A percentile compares a stretch with the other conserved stretches of the same genome.
phyloP scores from a whole-genome alignment of 2,329 filamentous ascomycete species.

The Alternaria novae-zelandiae region DNA sequence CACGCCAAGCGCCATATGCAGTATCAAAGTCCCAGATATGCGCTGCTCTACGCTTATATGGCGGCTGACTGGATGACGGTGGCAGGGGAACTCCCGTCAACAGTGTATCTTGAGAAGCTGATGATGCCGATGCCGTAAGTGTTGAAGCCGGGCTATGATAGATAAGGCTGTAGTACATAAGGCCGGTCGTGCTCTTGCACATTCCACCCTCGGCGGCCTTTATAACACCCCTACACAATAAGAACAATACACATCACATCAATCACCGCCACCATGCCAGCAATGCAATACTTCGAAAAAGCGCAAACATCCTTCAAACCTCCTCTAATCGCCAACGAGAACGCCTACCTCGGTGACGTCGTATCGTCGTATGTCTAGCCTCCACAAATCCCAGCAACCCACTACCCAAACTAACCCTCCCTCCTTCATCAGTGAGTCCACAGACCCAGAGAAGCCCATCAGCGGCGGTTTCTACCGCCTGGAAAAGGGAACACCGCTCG shows the following conservation, averaged over 20 bases:
- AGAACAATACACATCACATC: background rate
- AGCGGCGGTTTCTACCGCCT: conserved; percentile 70
- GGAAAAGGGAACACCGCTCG: conserved; percentile 70
- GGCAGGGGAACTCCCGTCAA: background rate
- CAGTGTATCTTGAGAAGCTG: background rate
- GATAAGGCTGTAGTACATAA: background rate
- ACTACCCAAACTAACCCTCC: background rate
- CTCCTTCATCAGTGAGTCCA: conserved; percentile 54
- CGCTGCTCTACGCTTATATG: background rate
- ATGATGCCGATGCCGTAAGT: background rate
- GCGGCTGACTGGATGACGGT: background rate
- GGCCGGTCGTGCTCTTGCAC: background rate
- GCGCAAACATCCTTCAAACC: conserved; percentile 68
- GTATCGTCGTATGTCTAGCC: conserved; percentile 56
- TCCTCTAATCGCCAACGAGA: conserved; percentile 70
- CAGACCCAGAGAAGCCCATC: conserved; percentile 65
- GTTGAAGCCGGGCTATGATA: background rate
- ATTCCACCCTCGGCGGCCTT: background rate
- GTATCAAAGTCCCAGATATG: background rate
- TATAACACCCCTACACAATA: background rate
- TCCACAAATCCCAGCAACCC: background rate
- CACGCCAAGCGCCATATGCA: background rate
- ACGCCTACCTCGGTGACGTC: conserved; percentile 71
- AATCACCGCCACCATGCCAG: conserved; percentile 11
- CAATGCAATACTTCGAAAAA: conserved; percentile 62